Base-by-base conservation (phyloP, 345 rosid genomes). In the Gossypium bickii region DNA sequence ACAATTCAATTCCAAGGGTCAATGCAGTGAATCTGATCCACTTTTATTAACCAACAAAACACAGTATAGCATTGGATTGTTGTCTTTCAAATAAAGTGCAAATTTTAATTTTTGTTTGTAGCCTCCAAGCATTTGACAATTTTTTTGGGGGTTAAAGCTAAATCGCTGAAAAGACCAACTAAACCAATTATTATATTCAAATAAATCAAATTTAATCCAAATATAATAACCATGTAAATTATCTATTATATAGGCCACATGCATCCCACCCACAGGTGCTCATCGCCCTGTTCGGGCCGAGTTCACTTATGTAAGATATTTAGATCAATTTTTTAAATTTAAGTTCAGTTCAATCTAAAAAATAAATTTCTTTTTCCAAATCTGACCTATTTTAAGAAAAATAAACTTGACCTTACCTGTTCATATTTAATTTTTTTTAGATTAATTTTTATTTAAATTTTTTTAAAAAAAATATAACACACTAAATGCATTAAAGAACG, bases 371-470 rank as follows among this genome's bases (percentile, higher is more conserved):
- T 27, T 29, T 3, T 29, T 29, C 1, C 0, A 4, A 29, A 29
- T 29, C 0, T 29, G 1, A 4, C 1, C 1, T 29, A 29, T 4
- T 29, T 29, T 29, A 29, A 29, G 1, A 29, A 29, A 29, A 5
- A 0, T 29, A 29, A 29, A 29, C 4, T 29, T 0, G 4, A 4
- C 38, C 1, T 29, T 29, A 4, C 0, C 6, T 29, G 0, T 0
- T 29, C 6, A 29, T 29, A 4, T 29, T 29, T 29, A 0, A 29
- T 4, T 29, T 29, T 20, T 29, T 29, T 29, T 29, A 29, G 6
- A 4, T 29, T 3, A 29, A 29, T 29, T 29, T 29, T 29, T 29
- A 29, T 29, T 29, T 29, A 29, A 29, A 27, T n/a, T n/a, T n/a
- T n/a, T n/a, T n/a, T n/a, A n/a, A 29, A 29, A 29, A 29, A 29